phyloP scores from a whole-genome alignment of 2,329 filamentous ascomycete genomes.

The Ceratocystis cacaofunesta region DNA sequence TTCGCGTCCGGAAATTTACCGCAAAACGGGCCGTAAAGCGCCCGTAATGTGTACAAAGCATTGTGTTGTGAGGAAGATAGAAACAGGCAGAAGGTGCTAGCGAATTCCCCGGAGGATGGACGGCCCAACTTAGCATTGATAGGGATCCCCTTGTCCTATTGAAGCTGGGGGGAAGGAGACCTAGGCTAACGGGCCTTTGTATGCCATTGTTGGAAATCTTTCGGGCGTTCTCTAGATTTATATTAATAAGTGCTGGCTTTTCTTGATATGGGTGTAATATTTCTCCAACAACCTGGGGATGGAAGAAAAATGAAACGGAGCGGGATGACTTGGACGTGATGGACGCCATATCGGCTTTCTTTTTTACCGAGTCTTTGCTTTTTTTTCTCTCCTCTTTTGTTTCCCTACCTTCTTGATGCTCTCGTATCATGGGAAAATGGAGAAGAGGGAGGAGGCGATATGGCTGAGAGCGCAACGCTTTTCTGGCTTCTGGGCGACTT shows the following conservation, averaged over 20 bases:
- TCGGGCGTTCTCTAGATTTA: background rate
- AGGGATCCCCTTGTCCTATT: background rate
- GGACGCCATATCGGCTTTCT: background rate
- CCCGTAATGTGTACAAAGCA: background rate
- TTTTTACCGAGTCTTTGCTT: too few species aligned
- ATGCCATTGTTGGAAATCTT: background rate
- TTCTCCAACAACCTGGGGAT: too few species aligned
- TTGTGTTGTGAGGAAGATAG: background rate
- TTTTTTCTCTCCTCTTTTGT: background rate
- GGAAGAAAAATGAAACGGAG: too few species aligned
- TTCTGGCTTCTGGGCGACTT: background rate
- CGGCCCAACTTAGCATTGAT: background rate
- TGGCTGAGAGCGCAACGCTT: too few species aligned
- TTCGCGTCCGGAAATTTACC: background rate
- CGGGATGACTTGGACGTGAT: too few species aligned
- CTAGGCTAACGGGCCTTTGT: background rate
- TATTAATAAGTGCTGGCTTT: too few species aligned
- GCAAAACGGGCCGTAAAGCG: conserved; percentile 5
- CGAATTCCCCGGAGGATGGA: background rate
- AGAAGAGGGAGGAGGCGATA: too few species aligned
- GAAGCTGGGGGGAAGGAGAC: background rate
- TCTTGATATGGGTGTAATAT: too few species aligned
- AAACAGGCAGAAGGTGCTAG: background rate
- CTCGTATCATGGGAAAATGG: too few species aligned
- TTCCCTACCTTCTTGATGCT: too few species aligned